Percentiles rank a stretch among this genome's conserved stretches.
These are phyloP conservation scores for Waitea zeae DNA, from an alignment of 1,284 basidiomycete species.

Conservation along the genomic window DNA sequence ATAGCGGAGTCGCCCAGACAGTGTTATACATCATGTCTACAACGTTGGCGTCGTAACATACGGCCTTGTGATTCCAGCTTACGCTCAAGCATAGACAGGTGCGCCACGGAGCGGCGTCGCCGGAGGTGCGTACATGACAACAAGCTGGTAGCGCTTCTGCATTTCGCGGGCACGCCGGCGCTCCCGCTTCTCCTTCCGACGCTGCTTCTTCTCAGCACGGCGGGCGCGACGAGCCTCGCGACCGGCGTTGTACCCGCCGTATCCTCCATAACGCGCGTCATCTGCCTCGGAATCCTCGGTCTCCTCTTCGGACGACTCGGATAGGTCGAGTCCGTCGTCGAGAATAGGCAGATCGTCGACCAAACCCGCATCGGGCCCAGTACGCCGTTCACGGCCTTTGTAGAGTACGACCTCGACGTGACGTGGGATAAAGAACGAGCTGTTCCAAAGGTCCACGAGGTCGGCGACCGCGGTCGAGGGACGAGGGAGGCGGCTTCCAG, in stretches of 20 bases:
- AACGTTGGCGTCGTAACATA: no score
- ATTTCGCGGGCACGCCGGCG: slow-evolving; percentile 37
- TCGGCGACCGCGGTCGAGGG: slow-evolving; percentile 44
- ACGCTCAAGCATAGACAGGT: not conserved
- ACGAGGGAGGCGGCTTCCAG: slow-evolving; percentile 32
- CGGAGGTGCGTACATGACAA: slow-evolving; percentile 30
- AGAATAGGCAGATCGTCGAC: slow-evolving; percentile 29
- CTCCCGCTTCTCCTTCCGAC: slow-evolving; percentile 42
- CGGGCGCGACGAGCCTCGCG: slow-evolving; percentile 30
- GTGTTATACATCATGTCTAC: no score
- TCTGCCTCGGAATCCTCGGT: slow-evolving; percentile 23
- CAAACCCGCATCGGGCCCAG: slow-evolving; percentile 35
- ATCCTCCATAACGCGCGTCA: slow-evolving; percentile 17
- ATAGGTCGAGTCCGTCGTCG: slow-evolving; percentile 15
- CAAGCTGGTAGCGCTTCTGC: slow-evolving; percentile 43
- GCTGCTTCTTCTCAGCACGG: slow-evolving; percentile 37
- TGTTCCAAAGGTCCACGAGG: slow-evolving; percentile 62
- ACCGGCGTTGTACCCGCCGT: slow-evolving; percentile 19
- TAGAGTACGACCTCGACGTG: slow-evolving; percentile 58
- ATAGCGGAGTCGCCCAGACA: no score
- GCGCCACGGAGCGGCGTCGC: not conserved
- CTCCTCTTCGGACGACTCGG: slow-evolving; percentile 16
- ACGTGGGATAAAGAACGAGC: slow-evolving; percentile 49
- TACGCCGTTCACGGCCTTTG: slow-evolving; percentile 57
- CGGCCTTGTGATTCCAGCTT: no score